Evolutionary conservation across 345 rosid genomes (phyloP), one percentile per base, ranked within the genome.

Genomic region (Jatropha curcas): DNA sequence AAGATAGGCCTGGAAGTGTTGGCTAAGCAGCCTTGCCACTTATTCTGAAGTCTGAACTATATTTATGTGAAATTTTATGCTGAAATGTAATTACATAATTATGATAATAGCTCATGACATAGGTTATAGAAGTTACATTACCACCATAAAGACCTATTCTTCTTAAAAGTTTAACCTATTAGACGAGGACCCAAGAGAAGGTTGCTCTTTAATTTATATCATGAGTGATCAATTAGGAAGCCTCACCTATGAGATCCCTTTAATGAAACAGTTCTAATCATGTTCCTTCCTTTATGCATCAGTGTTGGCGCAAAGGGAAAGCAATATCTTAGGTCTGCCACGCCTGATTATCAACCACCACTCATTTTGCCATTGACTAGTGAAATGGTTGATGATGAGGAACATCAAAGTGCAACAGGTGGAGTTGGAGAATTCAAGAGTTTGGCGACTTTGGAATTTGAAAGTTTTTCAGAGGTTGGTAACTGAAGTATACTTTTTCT

Each of bases 391-490:
- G 82, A 74, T 61, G 79, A 71, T n/a, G 80, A 77, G 39, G 84
- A 75, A 64, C 48, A 71, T 28, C 59, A 73, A 75, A 56, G 50
- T 66, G 50, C 68, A 70, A 57, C 71, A 39, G 60, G 64, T 33
- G 74, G 60, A 20, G 31, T 65, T 74, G 83, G 78, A 74, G 74
- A 80, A 13, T 73, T 67, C 41, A 71, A 76, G 45, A 66, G 69
- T 63, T 46, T 60, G 53, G 55, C 65, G n/a, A 65, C 74, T 52
- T 58, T 62, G 58, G 73, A 76, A 48, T 57, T 43, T 39, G 84
- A 82, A 70, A 81, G 79, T 67, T 80, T 73, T 51, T 82, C 82
- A 19, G 81, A 80, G 82, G 88, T 84, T 64, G 41, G 68, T 78
- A 51, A 19, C 65, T 61, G 14, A 3, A 37, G 10, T 35, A 1